Conservation (phyloP, 169 alveolate species). For the Cryptosporidium sp. region DNA sequence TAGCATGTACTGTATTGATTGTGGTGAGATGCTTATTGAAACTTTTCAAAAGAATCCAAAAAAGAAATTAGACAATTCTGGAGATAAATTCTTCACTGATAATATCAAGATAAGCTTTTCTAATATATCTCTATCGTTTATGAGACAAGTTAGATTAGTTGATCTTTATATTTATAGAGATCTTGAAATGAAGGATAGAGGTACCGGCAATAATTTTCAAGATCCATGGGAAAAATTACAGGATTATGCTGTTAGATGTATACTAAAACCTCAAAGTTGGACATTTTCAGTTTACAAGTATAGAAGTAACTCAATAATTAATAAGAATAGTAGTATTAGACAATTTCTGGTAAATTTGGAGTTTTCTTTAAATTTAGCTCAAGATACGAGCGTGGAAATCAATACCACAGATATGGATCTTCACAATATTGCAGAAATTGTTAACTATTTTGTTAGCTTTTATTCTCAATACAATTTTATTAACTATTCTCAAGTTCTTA, state of each 20-base stretch:
- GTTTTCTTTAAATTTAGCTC: constrained; percentile 10
- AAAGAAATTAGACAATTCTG: background rate
- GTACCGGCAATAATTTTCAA: background rate
- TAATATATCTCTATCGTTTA: constrained; percentile 18
- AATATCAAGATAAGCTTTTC: constrained; percentile 15
- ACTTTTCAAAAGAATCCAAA: background rate
- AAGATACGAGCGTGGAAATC: constrained; percentile 41
- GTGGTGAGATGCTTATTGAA: constrained; percentile 43
- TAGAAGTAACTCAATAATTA: background rate
- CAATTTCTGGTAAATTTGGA: constrained; percentile 21
- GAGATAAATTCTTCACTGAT: constrained; percentile 24
- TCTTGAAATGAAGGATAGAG: background rate
- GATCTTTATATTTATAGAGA: constrained; percentile 28
- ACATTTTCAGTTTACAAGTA: constrained; percentile 11
- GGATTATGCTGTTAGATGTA: background rate
- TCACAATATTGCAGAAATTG: constrained; percentile 54
- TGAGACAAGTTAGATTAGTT: constrained; percentile 9
- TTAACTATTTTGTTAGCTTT: constrained; percentile 23
- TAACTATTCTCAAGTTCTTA: constrained; percentile 42
- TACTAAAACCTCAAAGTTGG: constrained; percentile 48
- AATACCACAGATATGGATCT: constrained; percentile 39
- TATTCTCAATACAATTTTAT: constrained; percentile 45
- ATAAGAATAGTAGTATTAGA: background rate
- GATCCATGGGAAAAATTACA: background rate
- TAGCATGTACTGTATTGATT: constrained; percentile 26